Evolutionary conservation across 2,329 filamentous ascomycete species (phyloP), one percentile per base, ranked within the genome.

Genomic region (Diplodia mutila): DNA sequence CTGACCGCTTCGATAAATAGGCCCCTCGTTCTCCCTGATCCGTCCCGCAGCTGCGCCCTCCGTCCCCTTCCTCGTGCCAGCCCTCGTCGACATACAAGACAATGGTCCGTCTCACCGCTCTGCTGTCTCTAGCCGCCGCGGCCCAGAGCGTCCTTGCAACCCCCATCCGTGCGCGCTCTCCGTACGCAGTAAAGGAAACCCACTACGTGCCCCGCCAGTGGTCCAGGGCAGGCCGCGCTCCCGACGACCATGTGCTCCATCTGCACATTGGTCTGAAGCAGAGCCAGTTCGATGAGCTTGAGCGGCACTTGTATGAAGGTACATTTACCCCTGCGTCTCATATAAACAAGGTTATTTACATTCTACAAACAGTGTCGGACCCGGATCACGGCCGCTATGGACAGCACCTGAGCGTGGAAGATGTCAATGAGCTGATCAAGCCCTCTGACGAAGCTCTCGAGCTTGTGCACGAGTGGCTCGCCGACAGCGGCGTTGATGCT

Each of bases 101-200:
- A 61, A 63, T 63, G 59, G 59, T 63, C 11, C 29, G 59, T 25
- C 11, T 63, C 46, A 63, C 59, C 25, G 59, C 59, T 39, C 42
- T 79, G 66, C 70, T 75, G 49, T 74, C 73, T 37, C 72, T 73
- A 23, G 72, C 73, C 57, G 68, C 75, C 46, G 74, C 74, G 55
- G 73, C 74, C 21, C 73, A 72, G 48, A 70, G 71, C 21, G 74
- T 69, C 4, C 61, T 80, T 77, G 59, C 81, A 69, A 77, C 75
- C 2, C 78, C 80, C 5, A 72, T 66, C 14, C 64, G 64, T 2
- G 71, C 77, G 8, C 78, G 80, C 51, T 79, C 80, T 21, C 74
- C 78, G 0, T 86, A 86, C 73, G 76, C 77, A 4, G 79, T 89
- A 70, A 89, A 89, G 76, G 86, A 89, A 69, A 80, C 79, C 18